Base-by-base conservation (phyloP, 202 grass and related monocot genomes). In the Panicum hallii region DNA sequence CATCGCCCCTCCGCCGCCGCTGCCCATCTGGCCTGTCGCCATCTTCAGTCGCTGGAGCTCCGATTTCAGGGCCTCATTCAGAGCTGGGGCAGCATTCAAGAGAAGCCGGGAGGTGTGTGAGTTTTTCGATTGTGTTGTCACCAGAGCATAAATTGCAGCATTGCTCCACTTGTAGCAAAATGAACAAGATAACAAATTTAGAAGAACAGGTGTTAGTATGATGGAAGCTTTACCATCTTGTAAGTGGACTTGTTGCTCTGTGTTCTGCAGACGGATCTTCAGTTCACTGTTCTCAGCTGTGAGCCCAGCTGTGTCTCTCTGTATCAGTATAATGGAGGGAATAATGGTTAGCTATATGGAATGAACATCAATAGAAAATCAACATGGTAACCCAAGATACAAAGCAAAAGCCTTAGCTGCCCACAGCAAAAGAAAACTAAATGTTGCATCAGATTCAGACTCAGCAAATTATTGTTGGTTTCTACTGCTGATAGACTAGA, bases 1-100 rank as follows among this genome's bases (percentile, higher is more conserved):
- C 85, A 90, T 81, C 84, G 82, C 64, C 63, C 61, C 79, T 74
- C 82, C 78, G 2, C 72, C 75, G 1, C 46, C 44, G 11, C 19
- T 69, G 13, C 57, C 74, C 26, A 77, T 77, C 75, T 92, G 85
- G 28, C 86, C 82, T 0, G 86, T 90, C 8, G 54, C 88, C 20
- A 90, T 69, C 84, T 89, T 92, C 40, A 95, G 90, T n/a, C 73
- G 77, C 43, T 93, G 85, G 1, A 95, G 79, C 79, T 95, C 93
- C 4, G 82, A 88, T 87, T 79, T 89, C 70, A 95, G 85, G 50
- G 90, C 72, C 3, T 89, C 93, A 26, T 87, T 95, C 66, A 92
- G 65, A 53, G 86, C 93, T 95, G 68, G 20, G 47, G 14, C 7
- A 42, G 41, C 5, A 2, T 57, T 20, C 19, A 13, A 75, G 32